phyloP scores from a whole-genome alignment of 495 filamentous ascomycete genomes.

The Recurvomyces mirabilis region DNA sequence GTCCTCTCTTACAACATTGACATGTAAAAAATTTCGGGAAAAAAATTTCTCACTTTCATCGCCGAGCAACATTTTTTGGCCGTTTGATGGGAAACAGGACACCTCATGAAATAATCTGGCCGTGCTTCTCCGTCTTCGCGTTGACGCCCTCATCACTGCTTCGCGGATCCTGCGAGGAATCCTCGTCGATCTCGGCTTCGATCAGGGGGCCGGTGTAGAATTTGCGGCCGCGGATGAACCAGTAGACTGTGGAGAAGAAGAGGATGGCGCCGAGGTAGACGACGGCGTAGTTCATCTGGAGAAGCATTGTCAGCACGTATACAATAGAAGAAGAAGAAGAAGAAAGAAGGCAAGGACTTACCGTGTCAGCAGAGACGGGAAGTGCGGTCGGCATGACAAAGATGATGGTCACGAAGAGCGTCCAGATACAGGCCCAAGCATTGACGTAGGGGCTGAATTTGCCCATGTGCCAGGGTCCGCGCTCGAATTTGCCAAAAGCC shows the following conservation, averaged over 20 bases:
- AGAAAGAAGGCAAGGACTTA: conserved; percentile 21
- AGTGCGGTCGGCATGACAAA: conserved; percentile 48
- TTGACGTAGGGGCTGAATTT: conserved; percentile 37
- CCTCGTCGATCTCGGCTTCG: conserved; percentile 30
- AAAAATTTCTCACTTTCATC: too few species aligned
- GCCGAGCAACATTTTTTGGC: too few species aligned
- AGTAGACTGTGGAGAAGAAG: conserved; percentile 38
- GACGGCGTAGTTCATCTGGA: conserved; percentile 38
- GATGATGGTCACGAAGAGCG: conserved; percentile 47
- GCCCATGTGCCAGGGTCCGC: conserved; percentile 52
- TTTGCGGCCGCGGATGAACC: conserved; percentile 27
- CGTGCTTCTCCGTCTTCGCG: conserved; percentile 10
- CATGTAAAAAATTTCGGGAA: too few species aligned
- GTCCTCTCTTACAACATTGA: too few species aligned
- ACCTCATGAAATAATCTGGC: too few species aligned
- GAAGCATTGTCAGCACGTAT: conserved; percentile 3
- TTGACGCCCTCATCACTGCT: conserved; percentile 13
- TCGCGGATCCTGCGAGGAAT: conserved; percentile 1
- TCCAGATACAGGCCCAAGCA: conserved; percentile 46
- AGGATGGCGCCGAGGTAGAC: conserved; percentile 40
- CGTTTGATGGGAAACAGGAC: too few species aligned
- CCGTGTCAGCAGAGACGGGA: conserved; percentile 39
- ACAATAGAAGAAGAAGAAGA: neutral
- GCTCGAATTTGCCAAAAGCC: conserved; percentile 43
- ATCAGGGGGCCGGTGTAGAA: conserved; percentile 44